Conservation (phyloP, 1,284 basidiomycete genomes). For the Singerocomus rubriflavus region DNA sequence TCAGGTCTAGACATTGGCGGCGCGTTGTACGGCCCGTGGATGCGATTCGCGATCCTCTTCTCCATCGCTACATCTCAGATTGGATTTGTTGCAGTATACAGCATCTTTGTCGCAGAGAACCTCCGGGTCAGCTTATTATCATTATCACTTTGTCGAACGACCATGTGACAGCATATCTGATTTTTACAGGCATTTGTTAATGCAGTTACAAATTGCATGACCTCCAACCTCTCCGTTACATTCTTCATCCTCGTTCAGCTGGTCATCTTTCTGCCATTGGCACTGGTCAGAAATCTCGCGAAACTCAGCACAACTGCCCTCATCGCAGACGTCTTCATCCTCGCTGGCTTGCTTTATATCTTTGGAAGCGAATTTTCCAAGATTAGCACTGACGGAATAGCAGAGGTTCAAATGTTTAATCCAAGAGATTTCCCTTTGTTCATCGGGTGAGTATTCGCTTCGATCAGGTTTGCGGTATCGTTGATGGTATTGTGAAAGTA, state of each 20-base stretch:
- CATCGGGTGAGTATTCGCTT: conserved; percentile 65
- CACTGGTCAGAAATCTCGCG: conserved; percentile 84
- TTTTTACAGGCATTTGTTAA: conserved; percentile 68
- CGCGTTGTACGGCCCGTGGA: conserved; percentile 85
- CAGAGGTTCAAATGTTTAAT: conserved; percentile 91
- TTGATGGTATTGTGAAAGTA: conserved; percentile 45
- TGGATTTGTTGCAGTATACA: conserved; percentile 88
- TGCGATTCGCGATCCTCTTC: conserved; percentile 86
- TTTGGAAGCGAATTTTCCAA: conserved; percentile 76
- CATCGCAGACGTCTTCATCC: conserved; percentile 93
- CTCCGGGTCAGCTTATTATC: conserved; percentile 49
- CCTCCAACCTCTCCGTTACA: conserved; percentile 59
- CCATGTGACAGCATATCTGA: conserved; percentile 1
- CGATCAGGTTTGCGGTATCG: neutral
- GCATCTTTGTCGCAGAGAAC: conserved; percentile 95
- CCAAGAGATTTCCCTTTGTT: conserved; percentile 85
- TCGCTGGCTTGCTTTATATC: conserved; percentile 86
- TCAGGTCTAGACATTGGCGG: conserved; percentile 83
- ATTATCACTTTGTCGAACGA: neutral
- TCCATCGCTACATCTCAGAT: conserved; percentile 92
- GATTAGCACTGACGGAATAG: conserved; percentile 65
- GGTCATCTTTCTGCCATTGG: conserved; percentile 83
- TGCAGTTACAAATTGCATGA: conserved; percentile 79
- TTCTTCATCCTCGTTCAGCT: conserved; percentile 86
- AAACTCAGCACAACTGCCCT: conserved; percentile 93